Conservation (phyloP, 371 early-diverging fungal genomes). For the Syncephalis plumigaleata region DNA sequence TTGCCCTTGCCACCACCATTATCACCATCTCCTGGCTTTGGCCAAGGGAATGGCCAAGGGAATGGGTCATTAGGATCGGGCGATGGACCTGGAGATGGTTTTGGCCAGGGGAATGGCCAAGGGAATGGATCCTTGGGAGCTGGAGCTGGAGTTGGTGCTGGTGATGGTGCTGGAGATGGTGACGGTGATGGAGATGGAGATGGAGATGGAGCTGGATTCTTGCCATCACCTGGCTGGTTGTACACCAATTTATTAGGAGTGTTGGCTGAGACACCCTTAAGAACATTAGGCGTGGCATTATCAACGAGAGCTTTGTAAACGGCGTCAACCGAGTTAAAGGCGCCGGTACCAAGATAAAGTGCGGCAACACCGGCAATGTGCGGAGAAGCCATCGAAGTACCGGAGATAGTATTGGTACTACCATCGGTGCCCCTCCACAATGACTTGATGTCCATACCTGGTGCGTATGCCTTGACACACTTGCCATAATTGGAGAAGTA, state of each 20-base stretch:
- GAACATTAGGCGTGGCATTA: not conserved
- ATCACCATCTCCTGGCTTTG: no score
- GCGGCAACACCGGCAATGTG: conserved; percentile 69
- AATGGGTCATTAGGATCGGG: no score
- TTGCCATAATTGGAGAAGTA: conserved; percentile 51
- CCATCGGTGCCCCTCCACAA: conserved; percentile 14
- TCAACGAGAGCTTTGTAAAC: not conserved
- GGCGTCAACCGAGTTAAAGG: not conserved
- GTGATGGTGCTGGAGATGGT: no score
- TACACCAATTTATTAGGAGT: conserved; percentile 1
- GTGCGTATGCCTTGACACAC: conserved; percentile 50
- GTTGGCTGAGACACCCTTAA: not conserved
- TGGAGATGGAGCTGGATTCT: no score
- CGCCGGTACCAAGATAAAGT: conserved; percentile 7
- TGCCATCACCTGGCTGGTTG: not conserved
- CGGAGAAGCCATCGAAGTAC: conserved; percentile 62
- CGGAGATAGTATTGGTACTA: conserved; percentile 22
- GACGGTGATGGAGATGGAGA: no score
- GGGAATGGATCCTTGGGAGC: no score
- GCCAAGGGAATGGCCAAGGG: no score
- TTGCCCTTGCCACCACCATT: no score
- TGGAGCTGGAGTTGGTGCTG: no score
- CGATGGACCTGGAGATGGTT: no score
- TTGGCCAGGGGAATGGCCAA: no score
- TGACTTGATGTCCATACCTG: conserved; percentile 21